These are phyloP conservation scores for Pseudomonodictys pantanalensis DNA, from an alignment of 495 filamentous ascomycete genomes.

Conservation along the genomic window DNA sequence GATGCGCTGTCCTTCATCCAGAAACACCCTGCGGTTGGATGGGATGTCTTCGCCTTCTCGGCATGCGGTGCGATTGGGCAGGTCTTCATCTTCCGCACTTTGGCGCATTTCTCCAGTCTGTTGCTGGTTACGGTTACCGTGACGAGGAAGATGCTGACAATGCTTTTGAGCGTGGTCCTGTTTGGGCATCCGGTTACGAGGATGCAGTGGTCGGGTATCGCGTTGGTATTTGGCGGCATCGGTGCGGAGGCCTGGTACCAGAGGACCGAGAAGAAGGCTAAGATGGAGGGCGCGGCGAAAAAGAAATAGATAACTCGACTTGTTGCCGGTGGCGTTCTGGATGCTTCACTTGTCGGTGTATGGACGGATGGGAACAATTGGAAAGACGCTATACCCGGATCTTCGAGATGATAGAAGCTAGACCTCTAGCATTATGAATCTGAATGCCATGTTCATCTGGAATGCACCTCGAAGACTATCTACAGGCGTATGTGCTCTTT, in stretches of 20 bases:
- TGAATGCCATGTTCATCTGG: no score
- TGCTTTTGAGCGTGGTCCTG: constrained; percentile 91
- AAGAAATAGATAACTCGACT: no score
- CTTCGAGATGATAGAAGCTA: no score
- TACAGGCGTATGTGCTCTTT: no score
- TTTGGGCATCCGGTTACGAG: constrained; percentile 82
- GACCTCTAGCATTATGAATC: no score
- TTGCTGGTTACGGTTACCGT: constrained; percentile 95
- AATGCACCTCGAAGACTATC: no score
- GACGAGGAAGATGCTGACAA: constrained; percentile 97
- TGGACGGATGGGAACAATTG: no score
- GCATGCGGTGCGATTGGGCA: constrained; percentile 92
- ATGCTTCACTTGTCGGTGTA: no score
- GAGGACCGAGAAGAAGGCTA: constrained; percentile 73
- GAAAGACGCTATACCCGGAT: no score
- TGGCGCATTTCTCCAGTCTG: constrained; percentile 85
- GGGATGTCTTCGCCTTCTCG: constrained; percentile 85
- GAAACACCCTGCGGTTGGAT: constrained; percentile 71
- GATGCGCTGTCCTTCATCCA: constrained; percentile 77
- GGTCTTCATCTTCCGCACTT: constrained; percentile 96
- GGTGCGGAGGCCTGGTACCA: constrained; percentile 84
- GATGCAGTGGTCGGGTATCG: constrained; percentile 91
- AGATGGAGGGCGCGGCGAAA: constrained; percentile 53
- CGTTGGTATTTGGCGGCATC: constrained; percentile 90
- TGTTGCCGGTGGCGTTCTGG: no score